Base-by-base conservation (phyloP, 225 moss, liverwort and hornwort genomes). In the Antitrichia curtipendula region DNA sequence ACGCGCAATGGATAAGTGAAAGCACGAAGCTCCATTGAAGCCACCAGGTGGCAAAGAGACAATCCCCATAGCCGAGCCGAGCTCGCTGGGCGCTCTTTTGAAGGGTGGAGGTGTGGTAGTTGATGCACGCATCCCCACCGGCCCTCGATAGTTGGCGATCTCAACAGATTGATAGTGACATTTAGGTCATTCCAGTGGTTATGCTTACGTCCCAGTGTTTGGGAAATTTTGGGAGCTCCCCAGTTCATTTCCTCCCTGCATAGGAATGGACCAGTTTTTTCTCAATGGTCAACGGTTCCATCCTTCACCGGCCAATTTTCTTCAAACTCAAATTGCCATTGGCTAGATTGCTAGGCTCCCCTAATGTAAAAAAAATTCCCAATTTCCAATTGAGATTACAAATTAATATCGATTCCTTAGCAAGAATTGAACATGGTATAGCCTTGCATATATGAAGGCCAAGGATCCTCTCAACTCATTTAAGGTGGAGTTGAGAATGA, bases 251-350 rank as follows among this genome's bases (percentile, higher is more conserved):
- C 13, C 23, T 68, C 13, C 38, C 1, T 68, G 13, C 7, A 38
- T 2, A 68, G 1, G 12, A 38, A 68, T 68, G 13, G 23, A 13
- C 23, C 0, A 0, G 7, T 12, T 2, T 23, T 21, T 38, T 23
- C 23, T 68, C 13, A 38, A 13, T 68, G 38, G 38, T 68, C 38
- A 23, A 4, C 1, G 3, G 10, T 4, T 38, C 22, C 22, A 68
- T 68, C 38, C 22, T 68, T 68, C 4, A 12, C 22, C 0, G 0
- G 3, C 12, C 2, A n/a, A n/a, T 66, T 66, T 66, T 11, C n/a
- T n/a, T 66, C 6, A 66, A n/a, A n/a, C 1, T 66, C 22, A 68
- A 38, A 22, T 68, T 66, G n/a, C 0, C 22, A 66, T 12, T n/a
- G 2, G 12, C 22, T n/a, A 38, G 12, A 66, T 22, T 68, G n/a